These are phyloP conservation scores for Vishniacozyma victoriae DNA, from an alignment of 768 basidiomycete species.

Conservation along the genomic window DNA sequence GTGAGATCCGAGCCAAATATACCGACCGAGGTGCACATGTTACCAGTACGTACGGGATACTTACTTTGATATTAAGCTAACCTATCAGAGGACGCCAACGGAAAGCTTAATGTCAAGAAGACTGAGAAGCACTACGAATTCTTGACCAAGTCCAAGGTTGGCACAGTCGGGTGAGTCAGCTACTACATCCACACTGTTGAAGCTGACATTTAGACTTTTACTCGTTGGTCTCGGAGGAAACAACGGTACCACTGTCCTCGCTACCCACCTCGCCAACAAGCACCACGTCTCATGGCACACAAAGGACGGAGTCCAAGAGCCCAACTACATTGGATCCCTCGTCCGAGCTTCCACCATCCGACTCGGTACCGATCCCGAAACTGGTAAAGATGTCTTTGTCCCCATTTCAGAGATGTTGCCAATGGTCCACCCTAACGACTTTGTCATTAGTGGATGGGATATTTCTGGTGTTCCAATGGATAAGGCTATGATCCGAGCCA, in stretches of 20 bases:
- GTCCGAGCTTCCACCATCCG: slow-evolving; percentile 92
- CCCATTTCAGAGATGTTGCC: slow-evolving; percentile 89
- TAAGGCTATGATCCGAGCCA: slow-evolving; percentile 84
- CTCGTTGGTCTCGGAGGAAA: slow-evolving; percentile 96
- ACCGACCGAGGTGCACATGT: slow-evolving; percentile 40
- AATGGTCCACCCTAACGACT: slow-evolving; percentile 97
- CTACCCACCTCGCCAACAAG: slow-evolving; percentile 91
- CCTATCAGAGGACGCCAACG: slow-evolving; percentile 56
- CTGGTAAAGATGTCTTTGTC: slow-evolving; percentile 84
- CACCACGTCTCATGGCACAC: slow-evolving; percentile 93
- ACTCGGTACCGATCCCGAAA: slow-evolving; percentile 70
- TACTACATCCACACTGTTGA: neutral
- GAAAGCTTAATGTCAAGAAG: slow-evolving; percentile 72
- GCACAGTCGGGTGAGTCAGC: slow-evolving; percentile 78
- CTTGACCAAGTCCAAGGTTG: slow-evolving; percentile 76
- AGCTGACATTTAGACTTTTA: slow-evolving; percentile 63
- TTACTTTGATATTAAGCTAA: slow-evolving; percentile 35
- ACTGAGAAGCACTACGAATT: slow-evolving; percentile 79
- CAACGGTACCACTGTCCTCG: slow-evolving; percentile 89
- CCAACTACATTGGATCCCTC: slow-evolving; percentile 96
- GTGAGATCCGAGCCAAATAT: slow-evolving; percentile 36
- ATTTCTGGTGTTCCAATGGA: slow-evolving; percentile 81
- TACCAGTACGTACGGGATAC: slow-evolving; percentile 59
- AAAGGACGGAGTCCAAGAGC: slow-evolving; percentile 82
- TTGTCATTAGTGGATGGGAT: slow-evolving; percentile 97